Base-by-base conservation (phyloP, 1,284 basidiomycete genomes). In the Rugosomyces carneus region DNA sequence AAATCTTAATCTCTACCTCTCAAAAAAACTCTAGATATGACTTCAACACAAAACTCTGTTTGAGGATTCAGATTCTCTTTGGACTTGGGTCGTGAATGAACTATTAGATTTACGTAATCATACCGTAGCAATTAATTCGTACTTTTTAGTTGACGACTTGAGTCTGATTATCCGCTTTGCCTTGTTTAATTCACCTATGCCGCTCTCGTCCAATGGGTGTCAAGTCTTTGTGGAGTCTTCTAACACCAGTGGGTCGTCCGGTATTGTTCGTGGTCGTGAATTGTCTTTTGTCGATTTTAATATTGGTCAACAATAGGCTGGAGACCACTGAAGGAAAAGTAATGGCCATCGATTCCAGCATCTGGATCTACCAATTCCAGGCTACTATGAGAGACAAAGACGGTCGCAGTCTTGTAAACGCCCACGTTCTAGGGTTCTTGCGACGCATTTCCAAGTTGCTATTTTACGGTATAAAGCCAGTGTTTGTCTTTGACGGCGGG, bases 321-420 rank as follows among this genome's bases (percentile, higher is more conserved):
- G 93, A 97, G 67, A 92, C 87, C 1, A 78, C 94, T 64, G 92
- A 93, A 59, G 90, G 91, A 20, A 93, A 93, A 63, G 71, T 81
- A 3, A 80, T 97, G 68, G 93, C 93, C 0, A 98, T 99, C 53
- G 96, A 99, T 69, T 97, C 93, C 2, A 97, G 93, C 53, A 97
- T 99, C 56, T 99, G 96, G 96, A 85, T 99, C 50, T 99, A 99
- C 59, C 87, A 97, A 68, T 97, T 97, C 60, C 93, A 96, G 69
- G 94, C 94, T 31, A 98, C 96, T 1, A 98, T 99, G 94, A 82
- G 96, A 21, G 94, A 96, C 68, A 95, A 93, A 61, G 92, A 98
- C 49, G 96, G 96, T 11, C 80, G 84, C 19, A 91, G 81, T 8
- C 70, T 99, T 32, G 79, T 88, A 48, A 98, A 98, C 59, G 94